A percentile compares a stretch with the other conserved stretches of the same genome.
Conservation (phyloP, 352 stramenopile species). For the Blastocystis sp. region DNA sequence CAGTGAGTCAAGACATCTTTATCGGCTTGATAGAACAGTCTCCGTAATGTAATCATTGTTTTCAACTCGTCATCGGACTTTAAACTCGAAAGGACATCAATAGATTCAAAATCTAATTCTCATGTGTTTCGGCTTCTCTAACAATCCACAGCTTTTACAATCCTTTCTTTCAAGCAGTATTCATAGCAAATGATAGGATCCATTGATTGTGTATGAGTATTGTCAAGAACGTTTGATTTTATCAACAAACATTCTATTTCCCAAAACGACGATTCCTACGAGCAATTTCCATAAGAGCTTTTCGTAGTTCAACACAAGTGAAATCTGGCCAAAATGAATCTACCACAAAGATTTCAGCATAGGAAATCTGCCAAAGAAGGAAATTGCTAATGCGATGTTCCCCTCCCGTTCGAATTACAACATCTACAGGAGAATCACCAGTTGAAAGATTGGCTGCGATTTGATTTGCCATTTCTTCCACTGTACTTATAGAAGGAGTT, state of each 20-base stretch:
- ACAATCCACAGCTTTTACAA: constrained; percentile 34
- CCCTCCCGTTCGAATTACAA: constrained; percentile 86
- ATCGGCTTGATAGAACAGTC: background rate
- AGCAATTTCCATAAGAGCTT: constrained; percentile 74
- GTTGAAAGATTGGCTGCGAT: background rate
- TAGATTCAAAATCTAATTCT: constrained; percentile 36
- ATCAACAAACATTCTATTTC: constrained; percentile 69
- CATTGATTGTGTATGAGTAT: background rate
- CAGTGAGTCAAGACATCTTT: background rate
- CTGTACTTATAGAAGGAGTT: too few species aligned
- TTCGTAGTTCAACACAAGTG: constrained; percentile 72
- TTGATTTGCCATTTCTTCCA: background rate
- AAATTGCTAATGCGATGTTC: constrained; percentile 90
- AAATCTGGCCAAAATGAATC: constrained; percentile 87
- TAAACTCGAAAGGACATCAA: background rate
- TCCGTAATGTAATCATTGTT: background rate
- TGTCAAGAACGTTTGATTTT: background rate
- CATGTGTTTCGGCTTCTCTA: background rate
- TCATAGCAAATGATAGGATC: constrained; percentile 47
- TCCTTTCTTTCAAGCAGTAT: constrained; percentile 50
- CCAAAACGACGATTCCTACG: constrained; percentile 78
- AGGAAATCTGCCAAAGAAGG: constrained; percentile 86
- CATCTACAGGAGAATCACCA: constrained; percentile 74
- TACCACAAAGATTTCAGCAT: constrained; percentile 86
- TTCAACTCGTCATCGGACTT: background rate